Conservation (phyloP, 768 basidiomycete genomes). For the Aureoboletus auriporus region DNA sequence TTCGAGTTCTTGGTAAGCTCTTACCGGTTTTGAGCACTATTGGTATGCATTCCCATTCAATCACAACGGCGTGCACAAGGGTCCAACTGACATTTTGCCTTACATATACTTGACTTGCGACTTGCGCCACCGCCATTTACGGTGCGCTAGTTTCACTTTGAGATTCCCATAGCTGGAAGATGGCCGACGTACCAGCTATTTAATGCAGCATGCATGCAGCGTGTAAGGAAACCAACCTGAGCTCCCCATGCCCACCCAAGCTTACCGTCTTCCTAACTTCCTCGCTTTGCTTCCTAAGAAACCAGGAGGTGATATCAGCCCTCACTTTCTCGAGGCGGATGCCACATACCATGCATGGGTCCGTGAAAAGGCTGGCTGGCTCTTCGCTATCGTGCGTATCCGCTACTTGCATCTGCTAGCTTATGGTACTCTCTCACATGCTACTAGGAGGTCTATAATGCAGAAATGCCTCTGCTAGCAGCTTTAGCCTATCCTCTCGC, state of each 20-base stretch:
- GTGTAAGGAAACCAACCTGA: not conserved
- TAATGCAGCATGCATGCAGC: slow-evolving; percentile 6
- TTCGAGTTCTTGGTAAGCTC: too few species aligned
- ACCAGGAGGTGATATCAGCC: slow-evolving; percentile 25
- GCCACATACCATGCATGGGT: slow-evolving; percentile 22
- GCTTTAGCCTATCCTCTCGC: slow-evolving; percentile 23
- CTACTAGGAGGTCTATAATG: slow-evolving; percentile 23
- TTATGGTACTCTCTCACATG: not conserved
- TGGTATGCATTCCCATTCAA: too few species aligned
- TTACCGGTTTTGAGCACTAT: too few species aligned
- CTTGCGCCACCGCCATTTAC: slow-evolving; percentile 4
- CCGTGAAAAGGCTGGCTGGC: slow-evolving; percentile 17
- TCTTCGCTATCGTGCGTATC: slow-evolving; percentile 18
- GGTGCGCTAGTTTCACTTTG: slow-evolving; percentile 16
- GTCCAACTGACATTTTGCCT: too few species aligned
- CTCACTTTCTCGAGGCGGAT: slow-evolving; percentile 21
- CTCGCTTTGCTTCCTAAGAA: slow-evolving; percentile 23
- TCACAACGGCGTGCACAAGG: too few species aligned
- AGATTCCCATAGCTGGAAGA: not conserved
- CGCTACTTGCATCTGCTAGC: too few species aligned
- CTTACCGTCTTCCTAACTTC: slow-evolving; percentile 24
- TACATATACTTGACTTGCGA: too few species aligned
- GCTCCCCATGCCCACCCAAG: slow-evolving; percentile 14
- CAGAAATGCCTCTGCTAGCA: slow-evolving; percentile 25
- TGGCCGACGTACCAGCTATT: slow-evolving; percentile 6